Evolutionary conservation across 306 rosid species (phyloP).

Genomic region (Astragalus glycyphyllos): DNA sequence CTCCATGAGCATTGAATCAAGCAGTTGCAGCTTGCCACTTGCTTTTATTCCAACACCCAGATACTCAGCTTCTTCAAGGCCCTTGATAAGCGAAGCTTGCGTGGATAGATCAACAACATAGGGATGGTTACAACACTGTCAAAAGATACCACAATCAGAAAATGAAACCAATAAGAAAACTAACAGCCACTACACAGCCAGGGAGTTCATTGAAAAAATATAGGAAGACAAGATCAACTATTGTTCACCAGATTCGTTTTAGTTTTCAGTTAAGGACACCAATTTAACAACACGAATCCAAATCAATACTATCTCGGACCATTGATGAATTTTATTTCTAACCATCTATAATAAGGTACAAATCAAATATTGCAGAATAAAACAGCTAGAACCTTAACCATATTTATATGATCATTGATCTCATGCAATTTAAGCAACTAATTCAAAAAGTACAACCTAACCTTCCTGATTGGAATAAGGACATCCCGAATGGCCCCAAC

Average conservation of each 20-base stretch:
- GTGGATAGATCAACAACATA: constrained; percentile 59
- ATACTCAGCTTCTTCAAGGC: constrained; percentile 51
- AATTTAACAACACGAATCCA: constrained; percentile 25
- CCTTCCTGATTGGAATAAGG: constrained; percentile 72
- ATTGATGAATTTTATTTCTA: constrained; percentile 22
- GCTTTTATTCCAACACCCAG: constrained; percentile 74
- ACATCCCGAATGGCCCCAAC: constrained; percentile 63
- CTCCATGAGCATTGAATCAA: constrained; percentile 83
- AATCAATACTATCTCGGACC: constrained; percentile 8
- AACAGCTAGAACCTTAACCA: constrained; percentile 31
- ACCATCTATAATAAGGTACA: constrained; percentile 1
- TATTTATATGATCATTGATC: constrained; percentile 27
- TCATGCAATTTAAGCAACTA: constrained; percentile 39
- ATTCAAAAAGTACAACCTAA: constrained; percentile 49
- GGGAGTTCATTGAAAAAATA: constrained; percentile 28
- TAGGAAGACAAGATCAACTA: constrained; percentile 32
- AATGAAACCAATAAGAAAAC: constrained; percentile 30
- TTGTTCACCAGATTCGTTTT: constrained; percentile 1
- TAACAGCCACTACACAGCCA: constrained; percentile 20
- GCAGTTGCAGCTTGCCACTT: constrained; percentile 90
- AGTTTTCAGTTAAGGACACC: constrained; percentile 3
- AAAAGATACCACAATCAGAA: constrained; percentile 36
- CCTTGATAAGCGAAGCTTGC: constrained; percentile 50
- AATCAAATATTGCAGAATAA: constrained; percentile 32
- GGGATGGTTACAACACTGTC: constrained; percentile 93